A percentile compares a stretch with the other conserved stretches of the same genome.
These are phyloP conservation scores for Pseudophaeomoniella oleicola DNA, from an alignment of 2,329 filamentous ascomycete species.

Conservation along the genomic window DNA sequence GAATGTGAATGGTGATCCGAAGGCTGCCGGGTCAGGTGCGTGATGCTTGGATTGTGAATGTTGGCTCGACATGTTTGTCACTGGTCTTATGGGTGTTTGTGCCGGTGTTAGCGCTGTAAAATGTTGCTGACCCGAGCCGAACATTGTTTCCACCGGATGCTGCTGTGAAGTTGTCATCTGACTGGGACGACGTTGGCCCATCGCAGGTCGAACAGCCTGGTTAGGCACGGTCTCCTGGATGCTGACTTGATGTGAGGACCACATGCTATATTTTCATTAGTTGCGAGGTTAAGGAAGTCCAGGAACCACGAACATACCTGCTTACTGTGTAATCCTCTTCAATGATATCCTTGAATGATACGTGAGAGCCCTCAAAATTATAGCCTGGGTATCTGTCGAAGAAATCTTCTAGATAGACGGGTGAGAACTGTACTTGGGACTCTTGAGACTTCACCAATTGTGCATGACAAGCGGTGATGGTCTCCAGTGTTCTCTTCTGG, in stretches of 20 bases:
- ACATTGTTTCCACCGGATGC: background rate
- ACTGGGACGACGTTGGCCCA: background rate
- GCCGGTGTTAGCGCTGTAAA: background rate
- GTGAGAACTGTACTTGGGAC: constrained; percentile 57
- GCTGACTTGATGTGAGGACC: background rate
- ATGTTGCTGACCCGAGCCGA: background rate
- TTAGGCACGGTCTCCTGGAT: background rate
- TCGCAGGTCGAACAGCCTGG: background rate
- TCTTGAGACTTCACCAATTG: constrained; percentile 63
- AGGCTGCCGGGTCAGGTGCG: background rate
- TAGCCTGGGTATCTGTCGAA: constrained; percentile 67
- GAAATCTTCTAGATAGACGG: constrained; percentile 74
- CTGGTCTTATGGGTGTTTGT: background rate
- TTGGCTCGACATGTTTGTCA: background rate
- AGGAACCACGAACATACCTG: constrained; percentile 23
- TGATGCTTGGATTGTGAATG: background rate
- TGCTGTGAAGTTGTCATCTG: background rate
- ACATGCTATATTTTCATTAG: constrained; percentile 4
- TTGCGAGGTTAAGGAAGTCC: constrained; percentile 1
- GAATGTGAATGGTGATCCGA: background rate
- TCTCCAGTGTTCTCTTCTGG: constrained; percentile 64
- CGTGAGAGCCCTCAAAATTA: constrained; percentile 59
- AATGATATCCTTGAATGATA: constrained; percentile 53
- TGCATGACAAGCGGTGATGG: constrained; percentile 62
- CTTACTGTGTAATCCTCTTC: constrained; percentile 44